Evolutionary conservation across 2,329 filamentous ascomycete species (phyloP).

Genomic region (Colletotrichum tropicicola): DNA sequence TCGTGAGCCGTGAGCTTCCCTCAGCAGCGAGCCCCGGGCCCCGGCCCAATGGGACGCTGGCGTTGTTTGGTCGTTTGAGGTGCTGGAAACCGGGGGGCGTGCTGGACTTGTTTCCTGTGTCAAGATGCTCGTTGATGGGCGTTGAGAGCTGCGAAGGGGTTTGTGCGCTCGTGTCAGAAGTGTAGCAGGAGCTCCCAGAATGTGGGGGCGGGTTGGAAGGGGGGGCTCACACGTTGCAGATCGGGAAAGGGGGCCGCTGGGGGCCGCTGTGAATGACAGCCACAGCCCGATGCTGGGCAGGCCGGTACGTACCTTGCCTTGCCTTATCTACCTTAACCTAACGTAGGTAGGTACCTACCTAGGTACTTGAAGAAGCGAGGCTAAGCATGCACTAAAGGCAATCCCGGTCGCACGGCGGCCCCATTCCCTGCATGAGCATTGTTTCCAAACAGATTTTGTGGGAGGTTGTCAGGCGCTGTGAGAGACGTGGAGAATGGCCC

Average conservation of each 20-base stretch:
- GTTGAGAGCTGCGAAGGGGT: background rate
- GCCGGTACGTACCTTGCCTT: too few relatives aligned
- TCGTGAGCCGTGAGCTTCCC: background rate
- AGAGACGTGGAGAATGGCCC: too few relatives aligned
- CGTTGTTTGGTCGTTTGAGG: conserved; percentile 12
- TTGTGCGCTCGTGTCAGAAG: conserved; percentile 29
- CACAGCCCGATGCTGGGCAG: too few relatives aligned
- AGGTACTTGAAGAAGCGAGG: too few relatives aligned
- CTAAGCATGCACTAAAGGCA: background rate
- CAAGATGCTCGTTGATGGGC: conserved; percentile 18
- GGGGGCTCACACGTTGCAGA: background rate
- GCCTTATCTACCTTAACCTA: background rate
- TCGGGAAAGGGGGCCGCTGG: too few relatives aligned
- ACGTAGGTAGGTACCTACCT: background rate
- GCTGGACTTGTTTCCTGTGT: conserved; percentile 20
- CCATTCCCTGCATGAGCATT: conserved; percentile 15
- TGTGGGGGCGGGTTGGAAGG: background rate
- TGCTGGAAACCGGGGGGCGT: conserved; percentile 1
- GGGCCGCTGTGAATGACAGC: too few relatives aligned
- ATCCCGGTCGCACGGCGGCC: background rate
- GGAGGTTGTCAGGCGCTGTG: conserved; percentile 1
- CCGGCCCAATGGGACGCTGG: conserved; percentile 6
- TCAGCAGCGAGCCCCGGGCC: background rate
- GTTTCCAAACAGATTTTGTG: conserved; percentile 21
- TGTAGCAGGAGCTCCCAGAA: conserved; percentile 25